These are phyloP conservation scores for Yamadazyma endophytica DNA, from an alignment of 805 yeast species.

Conservation along the genomic window DNA sequence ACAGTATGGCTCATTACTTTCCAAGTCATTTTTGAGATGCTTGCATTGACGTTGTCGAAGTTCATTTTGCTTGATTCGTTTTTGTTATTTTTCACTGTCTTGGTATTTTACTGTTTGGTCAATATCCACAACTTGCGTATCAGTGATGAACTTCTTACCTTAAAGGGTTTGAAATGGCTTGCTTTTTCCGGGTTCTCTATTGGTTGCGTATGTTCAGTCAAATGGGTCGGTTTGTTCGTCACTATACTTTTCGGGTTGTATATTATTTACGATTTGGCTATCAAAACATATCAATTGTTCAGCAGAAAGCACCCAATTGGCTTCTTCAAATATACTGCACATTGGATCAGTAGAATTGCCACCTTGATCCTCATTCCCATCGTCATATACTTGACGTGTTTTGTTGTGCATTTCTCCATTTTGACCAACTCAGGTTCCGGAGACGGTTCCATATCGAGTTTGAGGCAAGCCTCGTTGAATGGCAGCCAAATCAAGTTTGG, in stretches of 20 bases:
- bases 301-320: conserved; percentile 11
- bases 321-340: conserved; percentile 38
- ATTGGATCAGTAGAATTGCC: conserved; percentile 69
- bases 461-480: conserved; percentile 81
- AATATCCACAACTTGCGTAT: conserved; percentile 48
- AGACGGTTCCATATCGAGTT: conserved; percentile 83
- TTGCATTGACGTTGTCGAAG: conserved; percentile 81
- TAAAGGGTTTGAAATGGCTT: conserved; percentile 52
- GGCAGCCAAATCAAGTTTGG: conserved; percentile 63
- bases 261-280: conserved; percentile 48
- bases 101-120: conserved; percentile 30
- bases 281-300: conserved; percentile 36
- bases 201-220: conserved; percentile 81
- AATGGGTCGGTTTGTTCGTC: conserved; percentile 79
- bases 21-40: conserved; percentile 77
- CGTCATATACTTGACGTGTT: conserved; percentile 62
- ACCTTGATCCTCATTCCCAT: conserved; percentile 71
- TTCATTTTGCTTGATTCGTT: conserved; percentile 90
- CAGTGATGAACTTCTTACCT: conserved; percentile 31
- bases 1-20: conserved; percentile 76
- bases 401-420: conserved; percentile 76
- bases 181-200: conserved; percentile 59
- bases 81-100: conserved; percentile 79
- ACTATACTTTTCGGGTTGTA: conserved; percentile 60
- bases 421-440: conserved; percentile 86